Percentiles rank a stretch among this genome's conserved stretches.
Conservation (phyloP, 2,329 filamentous ascomycete species). For the Nakataea oryzae region DNA sequence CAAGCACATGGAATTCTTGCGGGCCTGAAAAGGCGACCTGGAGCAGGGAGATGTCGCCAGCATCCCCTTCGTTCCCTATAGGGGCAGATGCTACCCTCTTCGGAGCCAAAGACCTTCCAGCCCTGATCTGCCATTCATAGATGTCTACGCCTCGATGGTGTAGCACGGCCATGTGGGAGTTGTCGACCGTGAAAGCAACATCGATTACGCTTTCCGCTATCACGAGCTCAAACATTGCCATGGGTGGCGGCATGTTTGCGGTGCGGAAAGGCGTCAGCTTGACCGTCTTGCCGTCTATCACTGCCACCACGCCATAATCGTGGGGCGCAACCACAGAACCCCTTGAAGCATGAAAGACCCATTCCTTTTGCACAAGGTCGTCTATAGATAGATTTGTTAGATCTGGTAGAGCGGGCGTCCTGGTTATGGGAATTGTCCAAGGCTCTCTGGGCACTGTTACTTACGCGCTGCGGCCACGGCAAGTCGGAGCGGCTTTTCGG, state of each 20-base stretch:
- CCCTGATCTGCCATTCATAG: slow-evolving; percentile 57
- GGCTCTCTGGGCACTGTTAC: slow-evolving; percentile 7
- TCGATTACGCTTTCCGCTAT: slow-evolving; percentile 57
- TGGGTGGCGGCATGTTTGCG: slow-evolving; percentile 84
- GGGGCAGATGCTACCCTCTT: slow-evolving; percentile 10
- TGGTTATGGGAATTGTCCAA: background rate
- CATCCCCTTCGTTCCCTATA: background rate
- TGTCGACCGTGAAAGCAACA: slow-evolving; percentile 59
- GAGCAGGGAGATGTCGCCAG: slow-evolving; percentile 9
- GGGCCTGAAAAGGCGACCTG: slow-evolving; percentile 9
- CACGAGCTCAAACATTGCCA: slow-evolving; percentile 69
- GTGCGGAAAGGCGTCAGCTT: slow-evolving; percentile 79
- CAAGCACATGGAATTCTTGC: background rate
- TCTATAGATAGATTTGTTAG: slow-evolving; percentile 17
- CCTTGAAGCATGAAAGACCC: slow-evolving; percentile 54
- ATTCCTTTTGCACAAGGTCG: slow-evolving; percentile 50
- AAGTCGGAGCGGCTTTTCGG: slow-evolving; percentile 69
- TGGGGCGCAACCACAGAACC: slow-evolving; percentile 61
- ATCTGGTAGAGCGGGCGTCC: background rate
- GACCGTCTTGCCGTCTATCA: slow-evolving; percentile 70
- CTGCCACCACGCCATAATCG: slow-evolving; percentile 70
- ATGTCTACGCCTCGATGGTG: slow-evolving; percentile 56
- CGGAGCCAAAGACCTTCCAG: slow-evolving; percentile 36
- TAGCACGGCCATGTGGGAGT: slow-evolving; percentile 60
- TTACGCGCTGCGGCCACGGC: slow-evolving; percentile 41